Conservation (phyloP, 257 asterid genomes). For the Fraxinus quadrangulata region DNA sequence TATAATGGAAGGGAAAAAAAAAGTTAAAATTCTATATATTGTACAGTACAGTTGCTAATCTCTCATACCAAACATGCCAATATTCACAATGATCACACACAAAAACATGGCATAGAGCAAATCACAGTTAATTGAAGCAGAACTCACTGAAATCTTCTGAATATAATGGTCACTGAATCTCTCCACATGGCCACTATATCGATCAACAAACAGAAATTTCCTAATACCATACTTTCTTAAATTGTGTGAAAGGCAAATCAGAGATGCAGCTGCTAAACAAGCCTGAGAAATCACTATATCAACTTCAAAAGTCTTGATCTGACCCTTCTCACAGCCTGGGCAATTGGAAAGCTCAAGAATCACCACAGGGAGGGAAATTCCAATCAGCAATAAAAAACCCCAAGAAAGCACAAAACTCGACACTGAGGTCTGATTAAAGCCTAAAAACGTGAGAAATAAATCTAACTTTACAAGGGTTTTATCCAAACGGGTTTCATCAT, state of each 20-base stretch:
- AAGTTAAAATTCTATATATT: background rate
- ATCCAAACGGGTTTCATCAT: conserved; percentile 50
- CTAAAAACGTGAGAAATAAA: conserved; percentile 46
- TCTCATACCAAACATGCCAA: background rate
- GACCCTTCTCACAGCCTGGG: conserved; percentile 70
- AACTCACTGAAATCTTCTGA: conserved; percentile 67
- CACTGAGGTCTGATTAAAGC: conserved; percentile 62
- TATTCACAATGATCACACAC: background rate
- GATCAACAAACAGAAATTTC: conserved; percentile 81
- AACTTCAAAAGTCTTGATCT: conserved; percentile 67
- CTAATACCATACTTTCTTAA: conserved; percentile 74
- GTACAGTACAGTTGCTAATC: background rate
- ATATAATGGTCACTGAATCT: conserved; percentile 60
- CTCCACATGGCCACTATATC: conserved; percentile 68
- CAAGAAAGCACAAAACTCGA: conserved; percentile 48
- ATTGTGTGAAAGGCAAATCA: conserved; percentile 71
- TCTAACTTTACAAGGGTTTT: conserved; percentile 54
- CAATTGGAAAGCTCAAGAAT: conserved; percentile 65
- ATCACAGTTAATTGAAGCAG: conserved; percentile 23
- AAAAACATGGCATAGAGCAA: background rate
- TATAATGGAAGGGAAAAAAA: background rate
- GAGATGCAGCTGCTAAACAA: conserved; percentile 63
- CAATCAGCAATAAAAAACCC: conserved; percentile 52
- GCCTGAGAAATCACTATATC: conserved; percentile 75
- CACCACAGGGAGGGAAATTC: conserved; percentile 56